Base-by-base conservation (phyloP, 2,329 filamentous ascomycete species). In the Ceratocystis lukuohia region DNA sequence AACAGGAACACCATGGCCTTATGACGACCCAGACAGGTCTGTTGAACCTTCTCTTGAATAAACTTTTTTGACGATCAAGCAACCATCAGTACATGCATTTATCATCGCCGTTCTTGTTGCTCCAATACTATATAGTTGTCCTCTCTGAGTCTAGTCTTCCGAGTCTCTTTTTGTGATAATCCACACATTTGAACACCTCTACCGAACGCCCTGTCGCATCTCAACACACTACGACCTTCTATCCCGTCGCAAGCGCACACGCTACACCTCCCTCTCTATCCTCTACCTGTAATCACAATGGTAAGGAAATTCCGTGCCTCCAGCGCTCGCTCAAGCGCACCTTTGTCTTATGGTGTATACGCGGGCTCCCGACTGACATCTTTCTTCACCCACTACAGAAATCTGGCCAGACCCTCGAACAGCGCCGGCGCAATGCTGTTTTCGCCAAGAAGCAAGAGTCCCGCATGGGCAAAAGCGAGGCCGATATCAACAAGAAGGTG, bases 361-460 rank as follows among this genome's bases (percentile, higher is more conserved):
- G 33, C 5, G n/a, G 22, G 48, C 45, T 50, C 63, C 41, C 33
- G 48, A 8, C 48, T n/a, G 65, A 67, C 25, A 33, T 66, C 41
- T 46, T 59, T 53, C 48, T 30, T 50, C 28, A 20, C 22, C 33
- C 17, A 5, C 61, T 59, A 53, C 67, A 72, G 66, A 65, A 67
- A 59, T 50, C 30, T 28, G 46, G 64, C 68, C 89, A 93, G 86
- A 94, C 89, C 71, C 89, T 87, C 71, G 84, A 90, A 76, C 90
- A 94, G 80, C 87, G 89, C 75, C 85, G 85, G 73, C 86, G 87
- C 69, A 94, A 94, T 79, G 84, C 84, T 73, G 88, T 88, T 77
- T 95, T 90, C 77, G 86, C 82, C 71, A 87, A 87, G 74, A 81
- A 83, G 65, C 86, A 93, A 74, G 85, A 88, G 74, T 78, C 80